Conservation (phyloP, 805 yeast genomes). For the Lachancea sp. region DNA sequence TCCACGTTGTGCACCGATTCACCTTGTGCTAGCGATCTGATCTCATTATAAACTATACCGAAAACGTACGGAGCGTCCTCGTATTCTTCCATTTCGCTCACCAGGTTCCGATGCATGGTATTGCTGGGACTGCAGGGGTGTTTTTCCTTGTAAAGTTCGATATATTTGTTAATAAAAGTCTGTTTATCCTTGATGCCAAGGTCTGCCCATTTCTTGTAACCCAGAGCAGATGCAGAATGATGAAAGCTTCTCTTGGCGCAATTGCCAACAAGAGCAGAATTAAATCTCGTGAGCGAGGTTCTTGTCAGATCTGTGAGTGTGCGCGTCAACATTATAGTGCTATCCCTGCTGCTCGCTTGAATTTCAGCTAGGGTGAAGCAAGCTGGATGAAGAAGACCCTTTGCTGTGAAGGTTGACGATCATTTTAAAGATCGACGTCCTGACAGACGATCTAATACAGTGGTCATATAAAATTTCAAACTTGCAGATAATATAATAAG, state of each 20-base stretch:
- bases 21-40: slow-evolving; percentile 19
- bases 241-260: background rate
- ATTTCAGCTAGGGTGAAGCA: no score
- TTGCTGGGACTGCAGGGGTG: slow-evolving; percentile 34
- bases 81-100: slow-evolving; percentile 34
- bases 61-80: slow-evolving; percentile 35
- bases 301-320: background rate
- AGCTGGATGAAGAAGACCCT: no score
- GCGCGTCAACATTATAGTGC: no score
- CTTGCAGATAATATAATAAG: no score
- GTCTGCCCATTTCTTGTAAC: slow-evolving; percentile 30
- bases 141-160: slow-evolving; percentile 28
- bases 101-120: slow-evolving; percentile 30
- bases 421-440: no score
- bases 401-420: no score
- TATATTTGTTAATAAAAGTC: slow-evolving; percentile 27
- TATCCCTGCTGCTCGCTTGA: no score
- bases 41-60: slow-evolving; percentile 35
- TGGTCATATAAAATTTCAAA: no score
- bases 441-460: no score
- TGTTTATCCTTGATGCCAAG: slow-evolving; percentile 24
- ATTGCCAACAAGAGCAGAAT: background rate
- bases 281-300: background rate
- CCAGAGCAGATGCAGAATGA: background rate
- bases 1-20: slow-evolving; percentile 17